phyloP scores from a whole-genome alignment of 441 rosid genomes.

The Melastoma candidum region DNA sequence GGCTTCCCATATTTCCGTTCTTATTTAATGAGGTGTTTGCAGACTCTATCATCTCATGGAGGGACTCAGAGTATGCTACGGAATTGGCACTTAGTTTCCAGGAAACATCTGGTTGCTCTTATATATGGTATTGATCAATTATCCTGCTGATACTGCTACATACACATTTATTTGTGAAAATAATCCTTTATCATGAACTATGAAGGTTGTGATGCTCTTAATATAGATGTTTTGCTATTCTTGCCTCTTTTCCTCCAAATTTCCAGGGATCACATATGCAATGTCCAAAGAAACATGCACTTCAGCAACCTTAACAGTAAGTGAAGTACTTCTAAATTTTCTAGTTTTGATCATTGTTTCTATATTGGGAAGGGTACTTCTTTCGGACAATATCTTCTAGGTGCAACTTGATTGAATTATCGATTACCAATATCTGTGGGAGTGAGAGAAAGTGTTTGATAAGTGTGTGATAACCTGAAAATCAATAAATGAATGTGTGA shows the following conservation, averaged over 20 bases:
- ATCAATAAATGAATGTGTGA: no score
- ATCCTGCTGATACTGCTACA: neutral
- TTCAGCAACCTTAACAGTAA: slow-evolving; percentile 78
- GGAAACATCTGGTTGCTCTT: slow-evolving; percentile 92
- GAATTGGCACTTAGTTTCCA: slow-evolving; percentile 99
- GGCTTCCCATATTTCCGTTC: neutral
- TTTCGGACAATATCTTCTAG: no score
- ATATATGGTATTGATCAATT: slow-evolving; percentile 57
- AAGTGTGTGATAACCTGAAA: no score
- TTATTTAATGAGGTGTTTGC: slow-evolving; percentile 9
- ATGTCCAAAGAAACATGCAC: slow-evolving; percentile 75
- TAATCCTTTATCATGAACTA: no score
- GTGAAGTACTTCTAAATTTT: slow-evolving; percentile 11
- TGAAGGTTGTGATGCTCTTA: no score
- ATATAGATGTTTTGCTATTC: slow-evolving; percentile 3
- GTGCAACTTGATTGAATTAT: no score
- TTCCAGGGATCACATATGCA: slow-evolving; percentile 85
- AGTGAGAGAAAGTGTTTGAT: no score
- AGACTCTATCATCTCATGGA: slow-evolving; percentile 99
- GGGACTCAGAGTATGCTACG: slow-evolving; percentile 81
- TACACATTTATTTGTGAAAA: no score
- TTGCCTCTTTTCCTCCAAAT: slow-evolving; percentile 12
- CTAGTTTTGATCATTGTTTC: no score
- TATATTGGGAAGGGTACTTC: no score
- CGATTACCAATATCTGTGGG: no score